Percentiles rank a stretch among this genome's conserved stretches.
Evolutionary conservation across 495 filamentous ascomycete species (phyloP).

Genomic region (Penicillium ucsense): DNA sequence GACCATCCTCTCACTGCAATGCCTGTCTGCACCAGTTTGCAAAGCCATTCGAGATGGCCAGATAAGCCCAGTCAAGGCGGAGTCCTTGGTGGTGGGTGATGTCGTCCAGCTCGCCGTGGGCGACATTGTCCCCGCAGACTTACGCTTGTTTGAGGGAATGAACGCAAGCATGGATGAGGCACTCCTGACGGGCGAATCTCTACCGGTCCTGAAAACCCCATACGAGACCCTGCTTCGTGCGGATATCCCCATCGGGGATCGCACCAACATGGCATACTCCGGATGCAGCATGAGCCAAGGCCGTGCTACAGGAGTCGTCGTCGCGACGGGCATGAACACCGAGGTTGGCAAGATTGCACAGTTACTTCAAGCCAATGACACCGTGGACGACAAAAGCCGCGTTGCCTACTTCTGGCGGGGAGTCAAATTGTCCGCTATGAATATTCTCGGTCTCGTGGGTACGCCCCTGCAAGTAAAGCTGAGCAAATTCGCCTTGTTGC

Average conservation of each 20-base stretch:
- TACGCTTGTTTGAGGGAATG: slow-evolving; percentile 65
- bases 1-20: slow-evolving; percentile 72
- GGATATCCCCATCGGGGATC: slow-evolving; percentile 55
- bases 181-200: slow-evolving; percentile 43
- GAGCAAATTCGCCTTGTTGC: slow-evolving; percentile 61
- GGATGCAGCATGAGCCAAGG: slow-evolving; percentile 63
- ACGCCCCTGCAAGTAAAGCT: slow-evolving; percentile 78
- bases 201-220: slow-evolving; percentile 53
- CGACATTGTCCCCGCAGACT: slow-evolving; percentile 62
- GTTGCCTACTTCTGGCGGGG: slow-evolving; percentile 51
- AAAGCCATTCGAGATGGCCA: slow-evolving; percentile 65
- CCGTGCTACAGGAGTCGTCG: slow-evolving; percentile 53
- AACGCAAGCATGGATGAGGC: slow-evolving; percentile 64
- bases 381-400: slow-evolving; percentile 51
- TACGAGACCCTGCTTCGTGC: slow-evolving; percentile 53
- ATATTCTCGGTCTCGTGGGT: slow-evolving; percentile 65
- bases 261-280: slow-evolving; percentile 60
- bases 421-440: slow-evolving; percentile 45
- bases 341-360: slow-evolving; percentile 78
- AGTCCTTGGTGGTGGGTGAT: slow-evolving; percentile 74
- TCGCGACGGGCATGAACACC: slow-evolving; percentile 69
- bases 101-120: slow-evolving; percentile 60
- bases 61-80: slow-evolving; percentile 53
- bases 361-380: slow-evolving; percentile 41
- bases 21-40: slow-evolving; percentile 71